These are phyloP conservation scores for Spizellomyces punctatus DNA, from an alignment of 192 early-diverging fungal species.

Conservation along the genomic window DNA sequence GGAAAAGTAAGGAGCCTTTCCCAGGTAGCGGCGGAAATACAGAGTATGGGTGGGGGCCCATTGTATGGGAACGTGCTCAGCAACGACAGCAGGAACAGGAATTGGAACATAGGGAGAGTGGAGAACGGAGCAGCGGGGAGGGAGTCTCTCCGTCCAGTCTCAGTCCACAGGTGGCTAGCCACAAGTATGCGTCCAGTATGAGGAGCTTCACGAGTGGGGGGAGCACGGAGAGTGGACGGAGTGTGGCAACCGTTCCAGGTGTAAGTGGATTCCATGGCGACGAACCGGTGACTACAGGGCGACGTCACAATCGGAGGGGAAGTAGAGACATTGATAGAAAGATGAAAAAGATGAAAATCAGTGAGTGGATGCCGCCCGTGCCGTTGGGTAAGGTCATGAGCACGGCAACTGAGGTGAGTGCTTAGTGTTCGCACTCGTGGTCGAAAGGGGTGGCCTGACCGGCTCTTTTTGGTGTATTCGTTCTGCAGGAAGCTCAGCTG, in stretches of 20 bases:
- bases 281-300: background rate
- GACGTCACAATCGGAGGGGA: background rate
- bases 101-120: constrained; percentile 4
- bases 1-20: constrained; percentile 88
- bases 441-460: constrained; percentile 12
- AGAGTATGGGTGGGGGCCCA: constrained; percentile 91
- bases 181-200: constrained; percentile 22
- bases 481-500: constrained; percentile 40
- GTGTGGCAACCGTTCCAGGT: constrained; percentile 14
- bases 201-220: constrained; percentile 19
- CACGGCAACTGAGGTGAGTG: constrained; percentile 34
- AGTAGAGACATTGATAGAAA: constrained; percentile 17
- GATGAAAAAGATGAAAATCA: constrained; percentile 34
- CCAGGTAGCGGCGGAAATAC: constrained; percentile 84
- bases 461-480: background rate
- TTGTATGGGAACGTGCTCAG: constrained; percentile 32
- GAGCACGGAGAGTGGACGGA: constrained; percentile 21
- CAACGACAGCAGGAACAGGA: constrained; percentile 3
- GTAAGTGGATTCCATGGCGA: background rate
- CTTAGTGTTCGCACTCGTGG: background rate
- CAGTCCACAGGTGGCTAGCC: background rate
- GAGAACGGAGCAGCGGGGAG: constrained; percentile 13
- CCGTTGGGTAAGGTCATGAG: constrained; percentile 35
- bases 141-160: background rate
- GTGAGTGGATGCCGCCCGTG: constrained; percentile 42